Evolutionary conservation across 2,329 filamentous ascomycete genomes (phyloP).

Genomic region (Fusarium sp.): DNA sequence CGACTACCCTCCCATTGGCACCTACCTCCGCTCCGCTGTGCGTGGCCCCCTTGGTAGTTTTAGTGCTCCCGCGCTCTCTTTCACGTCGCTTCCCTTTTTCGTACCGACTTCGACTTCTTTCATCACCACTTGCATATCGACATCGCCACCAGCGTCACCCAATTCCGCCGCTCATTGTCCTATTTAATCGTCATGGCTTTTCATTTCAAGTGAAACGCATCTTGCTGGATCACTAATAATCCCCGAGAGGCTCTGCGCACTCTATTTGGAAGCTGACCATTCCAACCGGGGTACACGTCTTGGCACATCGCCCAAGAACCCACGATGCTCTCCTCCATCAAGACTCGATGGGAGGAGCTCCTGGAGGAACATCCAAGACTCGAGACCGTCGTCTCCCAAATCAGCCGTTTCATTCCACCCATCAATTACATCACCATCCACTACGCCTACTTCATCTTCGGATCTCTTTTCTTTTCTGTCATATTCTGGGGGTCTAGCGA

Average conservation of each 20-base stretch:
- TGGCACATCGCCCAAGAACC: slow-evolving; percentile 19
- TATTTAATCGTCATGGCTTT: slow-evolving; percentile 26
- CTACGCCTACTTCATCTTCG: slow-evolving; percentile 73
- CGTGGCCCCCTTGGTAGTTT: background rate
- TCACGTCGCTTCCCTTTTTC: background rate
- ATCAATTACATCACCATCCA: slow-evolving; percentile 74
- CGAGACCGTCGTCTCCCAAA: background rate
- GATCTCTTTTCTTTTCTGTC: slow-evolving; percentile 65
- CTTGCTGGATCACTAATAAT: slow-evolving; percentile 2
- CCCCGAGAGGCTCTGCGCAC: slow-evolving; percentile 12
- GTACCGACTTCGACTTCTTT: background rate
- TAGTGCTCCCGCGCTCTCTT: background rate
- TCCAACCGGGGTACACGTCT: slow-evolving; percentile 12
- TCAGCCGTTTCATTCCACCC: slow-evolving; percentile 49
- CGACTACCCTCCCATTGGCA: background rate
- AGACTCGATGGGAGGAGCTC: slow-evolving; percentile 36
- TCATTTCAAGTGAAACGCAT: slow-evolving; percentile 21
- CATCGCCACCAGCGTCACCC: background rate
- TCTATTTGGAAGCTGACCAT: slow-evolving; percentile 20
- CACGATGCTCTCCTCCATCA: slow-evolving; percentile 38
- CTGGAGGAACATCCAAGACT: slow-evolving; percentile 37
- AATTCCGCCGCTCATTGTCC: background rate
- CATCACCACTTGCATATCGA: background rate
- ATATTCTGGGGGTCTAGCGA: slow-evolving; percentile 71
- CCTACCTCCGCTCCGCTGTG: background rate